Percentiles rank a stretch among this genome's conserved stretches.
Conservation (phyloP, 148 eudicot genomes). For the Arbutus unedo region DNA sequence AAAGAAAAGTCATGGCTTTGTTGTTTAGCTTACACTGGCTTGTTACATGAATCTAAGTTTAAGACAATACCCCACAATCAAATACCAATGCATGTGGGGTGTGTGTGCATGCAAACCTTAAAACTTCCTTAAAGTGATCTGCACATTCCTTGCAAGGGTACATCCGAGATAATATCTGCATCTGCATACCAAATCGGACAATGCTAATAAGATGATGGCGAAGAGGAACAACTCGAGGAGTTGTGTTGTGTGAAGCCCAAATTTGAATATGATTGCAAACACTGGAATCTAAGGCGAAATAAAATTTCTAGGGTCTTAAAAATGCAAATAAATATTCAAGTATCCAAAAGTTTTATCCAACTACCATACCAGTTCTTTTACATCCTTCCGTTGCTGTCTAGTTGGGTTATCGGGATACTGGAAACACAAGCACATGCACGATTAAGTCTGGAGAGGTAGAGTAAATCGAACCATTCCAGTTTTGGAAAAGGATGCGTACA, state of each 20-base stretch:
- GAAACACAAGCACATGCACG: constrained; percentile 1
- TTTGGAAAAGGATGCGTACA: not conserved
- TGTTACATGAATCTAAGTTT: not conserved
- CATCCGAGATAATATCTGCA: constrained; percentile 1
- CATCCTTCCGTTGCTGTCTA: constrained; percentile 94
- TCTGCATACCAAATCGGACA: not conserved
- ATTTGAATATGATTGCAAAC: no score
- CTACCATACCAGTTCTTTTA: constrained; percentile 78
- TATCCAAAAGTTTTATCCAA: not conserved
- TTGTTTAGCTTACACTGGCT: not conserved
- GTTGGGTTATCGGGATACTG: constrained; percentile 92
- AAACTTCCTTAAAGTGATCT: not conserved
- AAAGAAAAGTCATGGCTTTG: not conserved
- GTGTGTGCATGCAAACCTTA: constrained; percentile 35
- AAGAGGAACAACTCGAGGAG: no score
- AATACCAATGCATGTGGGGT: not conserved
- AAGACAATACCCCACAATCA: not conserved
- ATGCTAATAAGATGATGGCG: not conserved
- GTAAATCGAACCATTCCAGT: not conserved
- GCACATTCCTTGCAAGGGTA: constrained; percentile 12
- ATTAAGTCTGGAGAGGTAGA: not conserved
- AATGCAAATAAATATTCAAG: not conserved
- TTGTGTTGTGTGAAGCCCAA: no score
- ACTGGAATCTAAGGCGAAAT: no score
- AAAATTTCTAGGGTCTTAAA: not conserved